A percentile compares a stretch with the other conserved stretches of the same genome.
phyloP scores from a whole-genome alignment of 345 rosid genomes.

The Rhodamnia argentea region DNA sequence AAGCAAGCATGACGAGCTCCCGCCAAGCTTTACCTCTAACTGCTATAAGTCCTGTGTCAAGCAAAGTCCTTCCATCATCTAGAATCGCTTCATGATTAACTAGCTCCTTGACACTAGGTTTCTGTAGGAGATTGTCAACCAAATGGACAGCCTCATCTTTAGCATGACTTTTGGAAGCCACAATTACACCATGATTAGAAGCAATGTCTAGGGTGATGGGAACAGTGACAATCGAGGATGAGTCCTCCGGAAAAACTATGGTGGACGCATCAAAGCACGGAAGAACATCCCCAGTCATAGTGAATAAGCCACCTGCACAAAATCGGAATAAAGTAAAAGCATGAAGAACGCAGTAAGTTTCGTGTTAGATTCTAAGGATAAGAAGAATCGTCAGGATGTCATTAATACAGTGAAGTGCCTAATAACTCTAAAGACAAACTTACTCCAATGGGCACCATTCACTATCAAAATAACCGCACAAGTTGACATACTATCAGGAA shows the following conservation, averaged over 20 bases:
- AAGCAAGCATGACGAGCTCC: constrained; percentile 69
- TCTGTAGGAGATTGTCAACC: constrained; percentile 86
- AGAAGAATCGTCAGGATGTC: background rate
- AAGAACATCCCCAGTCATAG: constrained; percentile 98
- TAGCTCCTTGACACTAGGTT: constrained; percentile 71
- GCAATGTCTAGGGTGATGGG: constrained; percentile 95
- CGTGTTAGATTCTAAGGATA: background rate
- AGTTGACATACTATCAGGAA: background rate
- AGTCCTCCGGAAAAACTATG: constrained; percentile 67
- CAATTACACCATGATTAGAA: constrained; percentile 90
- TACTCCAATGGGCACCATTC: background rate
- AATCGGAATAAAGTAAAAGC: background rate
- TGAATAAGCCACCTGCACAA: constrained; percentile 72
- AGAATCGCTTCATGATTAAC: constrained; percentile 58
- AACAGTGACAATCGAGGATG: constrained; percentile 81
- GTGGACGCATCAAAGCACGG: constrained; percentile 90
- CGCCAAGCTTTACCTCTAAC: constrained; percentile 88
- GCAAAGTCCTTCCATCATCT: constrained; percentile 85
- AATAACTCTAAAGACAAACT: background rate
- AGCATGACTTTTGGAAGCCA: constrained; percentile 40
- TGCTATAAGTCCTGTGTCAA: constrained; percentile 91
- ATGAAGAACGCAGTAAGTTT: background rate
- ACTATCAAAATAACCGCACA: background rate
- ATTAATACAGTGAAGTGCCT: background rate
- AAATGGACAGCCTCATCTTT: constrained; percentile 37